A percentile compares a stretch with the other conserved stretches of the same genome.
phyloP scores from a whole-genome alignment of 495 filamentous ascomycete species.

The Tuber microsphaerosporum region DNA sequence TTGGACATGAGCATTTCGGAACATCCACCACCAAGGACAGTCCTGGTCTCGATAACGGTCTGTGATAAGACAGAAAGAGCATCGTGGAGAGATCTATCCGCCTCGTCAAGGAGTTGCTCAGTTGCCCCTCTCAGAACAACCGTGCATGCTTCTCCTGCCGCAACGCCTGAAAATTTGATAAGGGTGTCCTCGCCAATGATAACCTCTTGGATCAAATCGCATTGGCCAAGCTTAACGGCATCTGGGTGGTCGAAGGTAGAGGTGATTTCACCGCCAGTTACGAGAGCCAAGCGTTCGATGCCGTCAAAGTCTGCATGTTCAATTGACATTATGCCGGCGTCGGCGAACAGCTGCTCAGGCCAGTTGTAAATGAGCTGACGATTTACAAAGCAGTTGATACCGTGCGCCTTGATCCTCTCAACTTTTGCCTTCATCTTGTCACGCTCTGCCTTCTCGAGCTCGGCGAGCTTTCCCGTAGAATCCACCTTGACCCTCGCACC shows the following conservation, averaged over 20 bases:
- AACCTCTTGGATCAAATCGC: slow-evolving; percentile 93
- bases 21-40: slow-evolving; percentile 89
- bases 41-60: slow-evolving; percentile 88
- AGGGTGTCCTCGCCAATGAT: slow-evolving; percentile 96
- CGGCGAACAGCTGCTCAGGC: slow-evolving; percentile 97
- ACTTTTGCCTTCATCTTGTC: slow-evolving; percentile 99
- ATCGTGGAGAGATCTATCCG: slow-evolving; percentile 91
- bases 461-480: slow-evolving; percentile 89
- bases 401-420: slow-evolving; percentile 95
- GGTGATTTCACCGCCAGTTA: slow-evolving; percentile 93
- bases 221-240: slow-evolving; percentile 87
- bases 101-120: slow-evolving; percentile 92
- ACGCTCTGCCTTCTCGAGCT: slow-evolving; percentile 92
- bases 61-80: slow-evolving; percentile 94
- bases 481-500: slow-evolving; percentile 91
- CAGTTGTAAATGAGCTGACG: slow-evolving; percentile 99
- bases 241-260: slow-evolving; percentile 98
- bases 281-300: slow-evolving; percentile 86
- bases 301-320: slow-evolving; percentile 99
- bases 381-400: slow-evolving; percentile 99
- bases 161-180: slow-evolving; percentile 94
- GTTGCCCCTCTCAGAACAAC: slow-evolving; percentile 94
- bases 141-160: slow-evolving; percentile 89
- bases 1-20: slow-evolving; percentile 99
- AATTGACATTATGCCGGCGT: slow-evolving; percentile 95